Conservation (phyloP, 768 basidiomycete genomes). For the Tulasnella sp. region DNA sequence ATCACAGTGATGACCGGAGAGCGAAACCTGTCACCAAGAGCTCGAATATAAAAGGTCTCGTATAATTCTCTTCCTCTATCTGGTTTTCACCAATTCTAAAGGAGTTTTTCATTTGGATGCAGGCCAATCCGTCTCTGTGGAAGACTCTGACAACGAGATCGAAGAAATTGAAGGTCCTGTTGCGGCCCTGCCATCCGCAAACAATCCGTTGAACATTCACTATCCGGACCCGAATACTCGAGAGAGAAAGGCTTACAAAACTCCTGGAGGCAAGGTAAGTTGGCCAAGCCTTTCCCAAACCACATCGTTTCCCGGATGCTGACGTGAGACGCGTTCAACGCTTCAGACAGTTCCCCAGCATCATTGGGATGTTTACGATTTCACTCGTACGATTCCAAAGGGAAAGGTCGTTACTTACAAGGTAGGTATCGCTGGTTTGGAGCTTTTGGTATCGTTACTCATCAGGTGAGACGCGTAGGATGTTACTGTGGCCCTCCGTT, state of each 20-base stretch:
- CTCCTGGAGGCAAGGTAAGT: conserved; percentile 23
- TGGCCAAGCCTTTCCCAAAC: neutral
- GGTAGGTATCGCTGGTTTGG: neutral
- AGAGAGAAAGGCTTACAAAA: conserved; percentile 21
- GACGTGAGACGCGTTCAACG: neutral
- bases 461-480: conserved; percentile 19
- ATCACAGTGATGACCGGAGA: neutral
- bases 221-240: neutral
- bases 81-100: neutral
- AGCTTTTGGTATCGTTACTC: neutral
- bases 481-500: conserved; percentile 36
- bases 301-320: neutral
- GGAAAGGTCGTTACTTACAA: conserved; percentile 50
- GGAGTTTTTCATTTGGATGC: too few species aligned
- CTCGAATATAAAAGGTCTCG: neutral
- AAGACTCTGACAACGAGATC: neutral
- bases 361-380: conserved; percentile 54
- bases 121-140: neutral
- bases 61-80: neutral
- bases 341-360: conserved; percentile 37
- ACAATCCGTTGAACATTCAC: neutral
- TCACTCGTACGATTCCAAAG: conserved; percentile 34
- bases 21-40: neutral
- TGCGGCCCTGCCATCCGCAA: neutral
- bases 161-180: neutral